These are phyloP conservation scores for Candida peoriensis DNA, from an alignment of 805 yeast species.

Conservation along the genomic window DNA sequence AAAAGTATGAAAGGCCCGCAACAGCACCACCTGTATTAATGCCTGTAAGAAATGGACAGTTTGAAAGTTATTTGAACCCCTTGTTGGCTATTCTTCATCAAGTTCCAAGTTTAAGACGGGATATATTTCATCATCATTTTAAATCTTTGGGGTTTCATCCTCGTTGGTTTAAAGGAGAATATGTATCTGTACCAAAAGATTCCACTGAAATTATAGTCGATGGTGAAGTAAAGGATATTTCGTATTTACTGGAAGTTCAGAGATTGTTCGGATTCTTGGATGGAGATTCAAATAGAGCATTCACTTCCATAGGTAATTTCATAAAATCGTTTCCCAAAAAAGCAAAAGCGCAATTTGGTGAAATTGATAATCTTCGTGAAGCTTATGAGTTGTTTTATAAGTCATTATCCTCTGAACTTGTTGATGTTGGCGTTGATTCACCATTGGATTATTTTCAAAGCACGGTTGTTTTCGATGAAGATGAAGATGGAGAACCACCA, in stretches of 20 bases:
- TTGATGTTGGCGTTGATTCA: conserved; percentile 2
- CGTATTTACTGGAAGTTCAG: conserved; percentile 33
- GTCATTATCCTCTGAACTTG: conserved; percentile 8
- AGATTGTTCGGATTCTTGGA: conserved; percentile 33
- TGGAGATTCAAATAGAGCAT: conserved; percentile 30
- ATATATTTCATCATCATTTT: conserved; percentile 28
- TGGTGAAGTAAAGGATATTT: conserved; percentile 21
- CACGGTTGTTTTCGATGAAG: conserved; percentile 1
- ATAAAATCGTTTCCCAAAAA: conserved; percentile 26
- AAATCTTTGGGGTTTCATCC: conserved; percentile 31
- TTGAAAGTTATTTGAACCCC: conserved; percentile 39
- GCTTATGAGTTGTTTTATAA: conserved; percentile 18
- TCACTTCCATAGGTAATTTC: conserved; percentile 32
- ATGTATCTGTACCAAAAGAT: conserved; percentile 6
- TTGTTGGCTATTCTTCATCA: conserved; percentile 35
- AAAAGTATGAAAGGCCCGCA: conserved; percentile 20
- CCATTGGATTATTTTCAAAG: conserved; percentile 7
- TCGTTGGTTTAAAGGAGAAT: conserved; percentile 35
- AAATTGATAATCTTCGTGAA: conserved; percentile 14
- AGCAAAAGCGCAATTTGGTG: conserved; percentile 8
- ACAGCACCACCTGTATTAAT: conserved; percentile 29
- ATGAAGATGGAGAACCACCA: too few relatives aligned
- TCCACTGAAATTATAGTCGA: conserved; percentile 13
- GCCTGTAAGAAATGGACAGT: conserved; percentile 27
- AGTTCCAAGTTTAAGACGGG: conserved; percentile 29